phyloP scores from a whole-genome alignment of 306 rosid species.

The Vicia villosa region DNA sequence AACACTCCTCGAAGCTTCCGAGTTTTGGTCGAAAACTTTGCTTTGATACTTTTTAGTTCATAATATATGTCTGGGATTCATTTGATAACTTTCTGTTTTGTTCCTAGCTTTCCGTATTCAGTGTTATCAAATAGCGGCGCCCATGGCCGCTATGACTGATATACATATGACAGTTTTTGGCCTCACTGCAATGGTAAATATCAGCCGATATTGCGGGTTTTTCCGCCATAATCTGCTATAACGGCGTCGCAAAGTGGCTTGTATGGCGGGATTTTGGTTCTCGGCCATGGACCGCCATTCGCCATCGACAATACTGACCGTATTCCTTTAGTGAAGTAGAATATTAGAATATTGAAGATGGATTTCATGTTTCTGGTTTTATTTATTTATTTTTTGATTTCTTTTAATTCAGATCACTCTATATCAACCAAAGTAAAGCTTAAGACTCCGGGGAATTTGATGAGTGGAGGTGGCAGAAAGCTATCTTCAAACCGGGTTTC shows the following conservation, averaged over 20 bases:
- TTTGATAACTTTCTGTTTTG: conserved; percentile 3
- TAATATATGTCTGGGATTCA: conserved; percentile 2
- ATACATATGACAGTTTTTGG: too few relatives aligned
- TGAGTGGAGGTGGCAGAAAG: conserved; percentile 83
- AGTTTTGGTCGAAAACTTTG: conserved; percentile 5
- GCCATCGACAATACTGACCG: background rate
- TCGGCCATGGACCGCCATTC: too few relatives aligned
- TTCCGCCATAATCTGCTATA: too few relatives aligned
- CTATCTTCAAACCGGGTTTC: conserved; percentile 80
- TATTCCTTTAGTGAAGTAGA: conserved; percentile 21
- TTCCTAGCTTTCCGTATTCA: conserved; percentile 23
- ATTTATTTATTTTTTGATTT: conserved; percentile 16
- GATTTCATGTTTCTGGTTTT: conserved; percentile 31
- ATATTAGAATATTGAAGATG: background rate
- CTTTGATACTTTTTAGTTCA: background rate
- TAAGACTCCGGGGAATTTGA: conserved; percentile 42
- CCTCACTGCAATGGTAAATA: too few relatives aligned
- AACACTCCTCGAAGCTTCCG: conserved; percentile 10
- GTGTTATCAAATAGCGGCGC: too few relatives aligned
- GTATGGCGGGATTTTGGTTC: too few relatives aligned
- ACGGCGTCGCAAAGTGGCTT: too few relatives aligned
- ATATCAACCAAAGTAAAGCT: conserved; percentile 40
- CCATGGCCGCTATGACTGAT: too few relatives aligned
- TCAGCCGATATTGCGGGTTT: too few relatives aligned
- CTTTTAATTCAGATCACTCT: conserved; percentile 45